Conservation (phyloP, 805 yeast species). For the Ogataea populi-albae region DNA sequence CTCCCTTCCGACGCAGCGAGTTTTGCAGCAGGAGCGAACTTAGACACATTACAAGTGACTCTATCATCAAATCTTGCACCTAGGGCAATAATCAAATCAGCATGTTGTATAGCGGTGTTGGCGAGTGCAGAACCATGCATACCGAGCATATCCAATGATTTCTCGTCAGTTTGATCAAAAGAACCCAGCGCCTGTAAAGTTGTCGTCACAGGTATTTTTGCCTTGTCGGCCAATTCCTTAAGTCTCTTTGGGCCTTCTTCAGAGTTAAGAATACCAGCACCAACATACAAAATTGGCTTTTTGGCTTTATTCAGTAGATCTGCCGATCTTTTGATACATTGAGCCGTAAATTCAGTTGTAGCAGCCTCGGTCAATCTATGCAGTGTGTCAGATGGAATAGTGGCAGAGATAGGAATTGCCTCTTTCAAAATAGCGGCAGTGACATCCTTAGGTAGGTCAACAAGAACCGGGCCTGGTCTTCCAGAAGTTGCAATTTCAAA, state of each 20-base stretch:
- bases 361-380: conserved; percentile 66
- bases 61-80: conserved; percentile 99
- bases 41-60: conserved; percentile 82
- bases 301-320: conserved; percentile 75
- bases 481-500: conserved; percentile 95
- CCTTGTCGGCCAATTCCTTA: conserved; percentile 84
- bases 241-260: conserved; percentile 77
- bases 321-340: conserved; percentile 75
- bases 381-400: conserved; percentile 73
- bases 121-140: conserved; percentile 98
- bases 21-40: conserved; percentile 92
- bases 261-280: conserved; percentile 82
- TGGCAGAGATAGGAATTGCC: conserved; percentile 77
- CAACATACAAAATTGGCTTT: conserved; percentile 86
- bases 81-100: conserved; percentile 88
- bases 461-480: conserved; percentile 97
- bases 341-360: conserved; percentile 69
- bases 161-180: conserved; percentile 86
- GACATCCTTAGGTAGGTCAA: conserved; percentile 96
- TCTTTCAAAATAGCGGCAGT: conserved; percentile 86
- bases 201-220: conserved; percentile 93
- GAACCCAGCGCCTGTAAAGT: conserved; percentile 93
- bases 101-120: conserved; percentile 88
- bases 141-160: conserved; percentile 93
- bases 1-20: conserved; percentile 82